Evolutionary conservation across 768 basidiomycete genomes (phyloP), one percentile per base, ranked within the genome.

Genomic region (Suillus clintonianus): DNA sequence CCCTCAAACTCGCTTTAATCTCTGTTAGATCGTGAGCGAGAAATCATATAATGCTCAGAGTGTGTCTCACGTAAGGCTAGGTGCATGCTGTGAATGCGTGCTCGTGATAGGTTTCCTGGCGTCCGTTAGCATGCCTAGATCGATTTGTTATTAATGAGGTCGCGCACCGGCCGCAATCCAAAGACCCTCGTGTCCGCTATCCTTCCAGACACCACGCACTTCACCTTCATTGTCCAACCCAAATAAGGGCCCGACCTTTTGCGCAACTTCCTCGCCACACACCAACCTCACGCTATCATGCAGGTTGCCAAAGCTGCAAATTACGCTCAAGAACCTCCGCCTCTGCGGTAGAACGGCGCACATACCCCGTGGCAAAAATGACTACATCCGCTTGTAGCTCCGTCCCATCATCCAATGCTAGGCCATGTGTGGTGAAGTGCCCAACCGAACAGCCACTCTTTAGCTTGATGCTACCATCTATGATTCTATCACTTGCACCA

Each of bases 181-280:
- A 37, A 77, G 59, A 54, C 82, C 82, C 24, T 81, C 69, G 63
- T 78, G 68, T 8, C 71, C 73, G 0, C 69, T 76, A 50, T 69
- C 69, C 63, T 71, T 76, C 73, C 72, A 77, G 15, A 69, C 70
- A 0, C 84, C 84, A 22, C 81, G 76, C 30, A 87, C 68, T 70
- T 91, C 88, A 2, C 89, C 87, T 74, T 93, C 87, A 43, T 78
- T 74, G 71, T 89, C 82, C 62, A 91, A 68, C 42, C 89, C 85
- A 90, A 89, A 86, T 15, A 89, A 72, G n/a, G 81, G 78, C 60
- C 82, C 80, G 63, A 88, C 76, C 70, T 79, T 77, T 43, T 77
- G 66, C 1, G 75, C 79, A 10, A 85, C 70, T 24, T 82, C 79
- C 4, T 81, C 74, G 0, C 84, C 86, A 59, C 84, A 82, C 6